These are phyloP conservation scores for Botrytis fragariae DNA, from an alignment of 2,329 filamentous ascomycete genomes.

Conservation along the genomic window DNA sequence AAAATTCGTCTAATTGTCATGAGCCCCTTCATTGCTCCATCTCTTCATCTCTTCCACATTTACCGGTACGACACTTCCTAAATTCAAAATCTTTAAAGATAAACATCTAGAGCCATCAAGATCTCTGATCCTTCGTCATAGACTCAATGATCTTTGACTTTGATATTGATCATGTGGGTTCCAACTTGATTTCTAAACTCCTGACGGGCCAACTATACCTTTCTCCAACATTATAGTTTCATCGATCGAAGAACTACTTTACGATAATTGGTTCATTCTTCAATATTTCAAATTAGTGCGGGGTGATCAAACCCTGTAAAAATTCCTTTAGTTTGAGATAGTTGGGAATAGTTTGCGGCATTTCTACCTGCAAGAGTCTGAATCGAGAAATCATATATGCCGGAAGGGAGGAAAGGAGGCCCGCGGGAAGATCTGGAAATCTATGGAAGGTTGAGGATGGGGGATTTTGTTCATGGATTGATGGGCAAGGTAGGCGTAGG, in stretches of 20 bases:
- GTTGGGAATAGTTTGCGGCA: neutral
- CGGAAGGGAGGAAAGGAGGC: neutral
- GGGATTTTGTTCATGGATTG: neutral
- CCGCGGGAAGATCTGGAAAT: neutral
- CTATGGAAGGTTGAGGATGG: constrained; percentile 1
- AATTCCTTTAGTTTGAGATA: neutral
- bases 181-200: neutral
- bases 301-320: neutral
- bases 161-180: constrained; percentile 1
- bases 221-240: constrained; percentile 1
- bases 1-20: neutral
- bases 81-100: neutral
- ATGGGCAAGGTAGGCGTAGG: neutral
- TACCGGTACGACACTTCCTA: neutral
- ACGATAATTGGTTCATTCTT: neutral
- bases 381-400: neutral
- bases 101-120: neutral
- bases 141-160: neutral
- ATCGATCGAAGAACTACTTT: neutral
- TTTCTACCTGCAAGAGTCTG: neutral
- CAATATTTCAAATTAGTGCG: neutral
- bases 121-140: neutral
- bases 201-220: neutral
- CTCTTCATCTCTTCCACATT: neutral
- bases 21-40: neutral